Percentiles rank a stretch among this genome's conserved stretches.
Conservation (phyloP, 2,329 filamentous ascomycete genomes). For the Trichoderma sp. region DNA sequence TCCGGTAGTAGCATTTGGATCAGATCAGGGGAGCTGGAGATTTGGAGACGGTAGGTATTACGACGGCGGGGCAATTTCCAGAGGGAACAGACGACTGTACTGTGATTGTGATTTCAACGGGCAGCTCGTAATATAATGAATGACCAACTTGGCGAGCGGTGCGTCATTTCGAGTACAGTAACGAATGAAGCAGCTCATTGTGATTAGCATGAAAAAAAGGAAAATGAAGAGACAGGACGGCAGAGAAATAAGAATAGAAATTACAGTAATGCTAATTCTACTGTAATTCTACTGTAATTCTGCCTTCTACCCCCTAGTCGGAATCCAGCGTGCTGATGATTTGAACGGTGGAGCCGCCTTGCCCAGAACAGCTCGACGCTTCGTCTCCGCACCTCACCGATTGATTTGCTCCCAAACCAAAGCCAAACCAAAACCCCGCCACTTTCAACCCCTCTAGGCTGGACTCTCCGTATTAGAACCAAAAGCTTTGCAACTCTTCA, state of each 20-base stretch:
- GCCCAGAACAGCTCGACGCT: not conserved
- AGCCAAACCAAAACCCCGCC: slow-evolving; percentile 33
- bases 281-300: not conserved
- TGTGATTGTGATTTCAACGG: not conserved
- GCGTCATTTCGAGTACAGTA: not conserved
- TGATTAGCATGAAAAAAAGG: not conserved
- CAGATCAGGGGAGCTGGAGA: slow-evolving; percentile 7
- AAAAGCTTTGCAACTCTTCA: slow-evolving; percentile 12
- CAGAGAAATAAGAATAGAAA: not conserved
- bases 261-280: not conserved
- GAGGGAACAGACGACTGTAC: not conserved
- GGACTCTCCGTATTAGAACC: not conserved
- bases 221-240: not conserved
- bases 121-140: not conserved
- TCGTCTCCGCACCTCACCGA: slow-evolving; percentile 32
- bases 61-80: slow-evolving; percentile 2
- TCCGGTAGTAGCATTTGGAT: not conserved
- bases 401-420: slow-evolving; percentile 26
- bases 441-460: slow-evolving; percentile 31
- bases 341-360: not conserved
- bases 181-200: not conserved
- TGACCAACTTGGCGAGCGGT: not conserved
- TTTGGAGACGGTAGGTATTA: slow-evolving; percentile 7
- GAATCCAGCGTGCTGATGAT: slow-evolving; percentile 10
- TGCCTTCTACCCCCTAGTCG: not conserved